Percentiles rank a stretch among this genome's conserved stretches.
These are phyloP conservation scores for Saccharomycopsis amapae DNA, from an alignment of 805 yeast genomes.

Conservation along the genomic window DNA sequence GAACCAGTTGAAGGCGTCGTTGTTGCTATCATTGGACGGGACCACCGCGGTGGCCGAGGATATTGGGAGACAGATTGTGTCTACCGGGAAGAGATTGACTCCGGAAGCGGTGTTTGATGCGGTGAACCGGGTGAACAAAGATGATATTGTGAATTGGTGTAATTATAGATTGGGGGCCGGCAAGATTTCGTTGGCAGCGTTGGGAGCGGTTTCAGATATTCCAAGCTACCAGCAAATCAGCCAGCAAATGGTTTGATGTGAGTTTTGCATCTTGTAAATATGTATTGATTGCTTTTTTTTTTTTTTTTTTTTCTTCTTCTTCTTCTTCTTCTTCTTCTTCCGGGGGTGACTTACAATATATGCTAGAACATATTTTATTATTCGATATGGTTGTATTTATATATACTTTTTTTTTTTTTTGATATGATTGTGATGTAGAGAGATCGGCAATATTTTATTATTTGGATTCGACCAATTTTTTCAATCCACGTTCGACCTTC, in stretches of 20 bases:
- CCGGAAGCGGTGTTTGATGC: conserved; percentile 45
- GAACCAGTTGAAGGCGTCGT: conserved; percentile 88
- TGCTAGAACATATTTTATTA: not conserved
- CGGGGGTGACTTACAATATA: not conserved
- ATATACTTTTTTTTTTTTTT: no score
- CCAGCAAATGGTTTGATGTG: conserved; percentile 1
- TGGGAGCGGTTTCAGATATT: conserved; percentile 70
- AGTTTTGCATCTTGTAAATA: not conserved
- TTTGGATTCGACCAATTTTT: not conserved
- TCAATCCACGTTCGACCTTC: conserved; percentile 14
- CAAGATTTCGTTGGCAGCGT: conserved; percentile 85
- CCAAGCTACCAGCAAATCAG: conserved; percentile 58
- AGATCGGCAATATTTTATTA: no score
- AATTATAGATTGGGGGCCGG: conserved; percentile 68
- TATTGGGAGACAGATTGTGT: conserved; percentile 93
- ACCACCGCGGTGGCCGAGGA: conserved; percentile 96
- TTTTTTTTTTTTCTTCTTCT: not conserved
- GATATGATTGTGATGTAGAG: no score
- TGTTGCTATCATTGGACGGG: conserved; percentile 84
- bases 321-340: not conserved
- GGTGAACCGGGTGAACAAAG: conserved; percentile 69
- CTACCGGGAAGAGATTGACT: conserved; percentile 64
- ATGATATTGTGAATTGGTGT: conserved; percentile 85
- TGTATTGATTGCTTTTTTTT: not conserved
- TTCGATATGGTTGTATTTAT: not conserved